These are phyloP conservation scores for Scheffersomyces cryptocercus DNA, from an alignment of 1,139 yeast species.

Conservation along the genomic window DNA sequence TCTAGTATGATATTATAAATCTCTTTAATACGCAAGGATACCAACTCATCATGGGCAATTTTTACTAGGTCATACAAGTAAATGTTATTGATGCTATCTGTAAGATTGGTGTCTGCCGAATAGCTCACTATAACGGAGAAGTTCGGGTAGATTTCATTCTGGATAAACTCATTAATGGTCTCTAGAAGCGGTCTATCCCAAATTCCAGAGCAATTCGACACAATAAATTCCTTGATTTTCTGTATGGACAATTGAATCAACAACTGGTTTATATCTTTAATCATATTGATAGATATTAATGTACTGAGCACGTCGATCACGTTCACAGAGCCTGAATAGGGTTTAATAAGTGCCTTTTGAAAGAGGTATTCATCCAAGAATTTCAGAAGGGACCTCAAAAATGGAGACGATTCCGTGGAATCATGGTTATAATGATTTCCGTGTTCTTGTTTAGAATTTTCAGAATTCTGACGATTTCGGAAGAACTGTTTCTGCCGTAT, in stretches of 20 bases:
- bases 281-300: conserved; percentile 29
- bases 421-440: not conserved
- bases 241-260: conserved; percentile 43
- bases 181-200: conserved; percentile 47
- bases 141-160: conserved; percentile 39
- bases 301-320: conserved; percentile 14
- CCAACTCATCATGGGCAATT: conserved; percentile 47
- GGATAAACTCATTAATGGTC: conserved; percentile 38
- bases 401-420: conserved; percentile 1
- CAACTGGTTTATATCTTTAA: conserved; percentile 34
- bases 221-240: conserved; percentile 41
- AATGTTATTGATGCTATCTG: conserved; percentile 13
- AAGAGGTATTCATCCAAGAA: conserved; percentile 9
- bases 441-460: not conserved
- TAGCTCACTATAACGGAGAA: conserved; percentile 27
- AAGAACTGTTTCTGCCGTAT: conserved; percentile 1
- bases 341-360: not conserved
- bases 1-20: conserved; percentile 61
- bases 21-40: conserved; percentile 58
- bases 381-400: conserved; percentile 5
- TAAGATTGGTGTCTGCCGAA: conserved; percentile 14
- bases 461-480: not conserved
- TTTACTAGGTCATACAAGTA: conserved; percentile 34
- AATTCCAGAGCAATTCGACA: conserved; percentile 30
- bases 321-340: conserved; percentile 3